Evolutionary conservation across 2,329 filamentous ascomycete genomes (phyloP), one percentile per base, ranked within the genome.

Genomic region (Neonectria magnoliae): DNA sequence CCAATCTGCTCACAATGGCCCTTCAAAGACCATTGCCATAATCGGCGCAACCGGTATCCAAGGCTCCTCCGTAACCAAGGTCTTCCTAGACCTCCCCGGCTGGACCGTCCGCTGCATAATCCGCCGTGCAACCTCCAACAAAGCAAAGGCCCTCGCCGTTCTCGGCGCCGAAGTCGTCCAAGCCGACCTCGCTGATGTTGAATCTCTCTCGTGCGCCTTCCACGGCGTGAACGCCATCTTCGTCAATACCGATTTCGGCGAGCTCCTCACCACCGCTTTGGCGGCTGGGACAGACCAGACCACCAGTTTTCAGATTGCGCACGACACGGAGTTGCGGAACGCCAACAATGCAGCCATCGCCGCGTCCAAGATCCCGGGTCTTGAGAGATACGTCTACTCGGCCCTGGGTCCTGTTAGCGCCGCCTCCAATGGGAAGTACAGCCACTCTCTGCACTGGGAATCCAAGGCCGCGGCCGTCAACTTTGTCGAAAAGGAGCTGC

Each of bases 341-440:
- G 85, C 86, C 0, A 82, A 80, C 62, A 88, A 88, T 61, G 83
- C 88, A 3, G 82, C 81, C 3, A 79, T 84, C 61, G 86, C 84
- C 0, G 85, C 85, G 0, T 81, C 81, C 3, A 68, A 71, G 2
- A 77, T 60, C 16, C 69, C 74, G 0, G 77, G 78, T 0, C 74
- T 87, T 0, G 80, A 82, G 25, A 79, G 80, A 4, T 83, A 84
- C 64, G 71, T 86, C 2, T 83, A 78, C n/a, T 87, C 84, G 42
- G 84, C 83, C 0, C 73, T 87, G 48, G 83, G 81, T 41, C 76
- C 85, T 57, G 83, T 82, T 8, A 71, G 66, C 13, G 79, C 77
- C 18, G 82, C 79, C 56, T 86, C 82, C 36, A 72, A 72, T 0
- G 84, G 84, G 0, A 77, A 74, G 48, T 81, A 80, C 47, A 70